These are phyloP conservation scores for Cyclotella baltica DNA, from an alignment of 108 stramenopile species.

Conservation along the genomic window DNA sequence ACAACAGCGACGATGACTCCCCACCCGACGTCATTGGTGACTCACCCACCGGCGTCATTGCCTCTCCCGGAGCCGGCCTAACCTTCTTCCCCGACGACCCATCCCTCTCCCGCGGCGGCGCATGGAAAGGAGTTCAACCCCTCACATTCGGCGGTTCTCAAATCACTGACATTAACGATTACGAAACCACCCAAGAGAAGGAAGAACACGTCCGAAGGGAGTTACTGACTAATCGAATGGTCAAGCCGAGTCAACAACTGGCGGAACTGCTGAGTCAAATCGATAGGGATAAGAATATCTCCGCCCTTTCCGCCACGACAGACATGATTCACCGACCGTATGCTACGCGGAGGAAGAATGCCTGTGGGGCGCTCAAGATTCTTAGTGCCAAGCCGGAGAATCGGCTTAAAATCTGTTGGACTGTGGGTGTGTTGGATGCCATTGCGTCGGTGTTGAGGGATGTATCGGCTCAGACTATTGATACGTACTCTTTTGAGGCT, in stretches of 20 bases:
- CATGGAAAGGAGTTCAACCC: constrained; percentile 17
- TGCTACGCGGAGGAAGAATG: constrained; percentile 80
- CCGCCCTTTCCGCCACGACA: not conserved
- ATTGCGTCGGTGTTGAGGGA: constrained; percentile 71
- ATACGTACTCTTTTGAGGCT: constrained; percentile 34
- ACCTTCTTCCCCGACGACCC: constrained; percentile 25
- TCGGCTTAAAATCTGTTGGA: constrained; percentile 75
- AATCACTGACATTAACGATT: not conserved
- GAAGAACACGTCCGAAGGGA: constrained; percentile 39
- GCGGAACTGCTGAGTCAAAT: not conserved
- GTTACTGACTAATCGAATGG: constrained; percentile 32
- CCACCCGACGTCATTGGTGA: constrained; percentile 35
- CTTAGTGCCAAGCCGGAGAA: constrained; percentile 62
- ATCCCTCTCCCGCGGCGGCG: constrained; percentile 4
- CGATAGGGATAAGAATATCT: not conserved
- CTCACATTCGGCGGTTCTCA: not conserved
- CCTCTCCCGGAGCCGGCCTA: not conserved
- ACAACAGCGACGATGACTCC: constrained; percentile 14
- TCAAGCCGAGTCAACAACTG: not conserved
- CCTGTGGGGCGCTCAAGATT: constrained; percentile 80
- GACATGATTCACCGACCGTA: constrained; percentile 58
- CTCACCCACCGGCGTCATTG: constrained; percentile 36
- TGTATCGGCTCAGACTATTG: constrained; percentile 52
- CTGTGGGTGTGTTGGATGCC: constrained; percentile 69
- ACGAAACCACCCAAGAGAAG: constrained; percentile 11